Percentiles rank a stretch among this genome's conserved stretches.
phyloP scores from a whole-genome alignment of 2,329 filamentous ascomycete species.

The Colletotrichum chrysophilum region DNA sequence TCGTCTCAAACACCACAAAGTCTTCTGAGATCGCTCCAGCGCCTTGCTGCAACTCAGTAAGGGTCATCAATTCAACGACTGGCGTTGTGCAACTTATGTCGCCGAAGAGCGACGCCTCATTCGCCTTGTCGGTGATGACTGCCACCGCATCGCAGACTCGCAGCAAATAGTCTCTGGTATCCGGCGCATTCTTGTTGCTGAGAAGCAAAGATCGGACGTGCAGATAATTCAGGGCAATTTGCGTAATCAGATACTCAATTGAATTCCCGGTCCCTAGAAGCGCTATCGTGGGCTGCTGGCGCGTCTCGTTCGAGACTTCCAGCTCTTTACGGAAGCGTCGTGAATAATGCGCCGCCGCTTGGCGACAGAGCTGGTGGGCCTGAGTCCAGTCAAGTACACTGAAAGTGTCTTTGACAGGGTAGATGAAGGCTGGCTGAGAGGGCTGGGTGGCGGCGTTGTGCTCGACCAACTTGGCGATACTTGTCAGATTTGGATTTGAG shows the following conservation, averaged over 20 bases:
- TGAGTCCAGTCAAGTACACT: background rate
- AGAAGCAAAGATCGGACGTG: background rate
- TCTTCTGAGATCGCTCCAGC: too few species aligned
- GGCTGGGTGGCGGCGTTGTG: background rate
- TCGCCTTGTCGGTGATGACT: background rate
- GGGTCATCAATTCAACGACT: background rate
- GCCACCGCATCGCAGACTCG: background rate
- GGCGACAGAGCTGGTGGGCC: background rate
- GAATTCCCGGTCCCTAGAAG: background rate
- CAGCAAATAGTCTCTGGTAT: background rate
- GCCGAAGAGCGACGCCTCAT: background rate
- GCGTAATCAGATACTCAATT: slow-evolving; percentile 1
- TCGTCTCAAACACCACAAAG: background rate
- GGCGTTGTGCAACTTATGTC: background rate
- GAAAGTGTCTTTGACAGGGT: background rate
- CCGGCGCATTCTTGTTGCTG: slow-evolving; percentile 9
- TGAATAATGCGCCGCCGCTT: background rate
- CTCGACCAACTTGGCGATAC: background rate
- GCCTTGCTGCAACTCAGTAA: background rate
- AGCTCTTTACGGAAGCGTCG: background rate
- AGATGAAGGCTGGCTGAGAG: background rate
- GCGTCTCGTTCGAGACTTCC: background rate
- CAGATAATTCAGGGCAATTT: background rate
- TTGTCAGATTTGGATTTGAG: background rate
- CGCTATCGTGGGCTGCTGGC: background rate